Percentiles rank a stretch among this genome's conserved stretches.
phyloP scores from a whole-genome alignment of 2,329 filamentous ascomycete species.

The Thelonectria olida region DNA sequence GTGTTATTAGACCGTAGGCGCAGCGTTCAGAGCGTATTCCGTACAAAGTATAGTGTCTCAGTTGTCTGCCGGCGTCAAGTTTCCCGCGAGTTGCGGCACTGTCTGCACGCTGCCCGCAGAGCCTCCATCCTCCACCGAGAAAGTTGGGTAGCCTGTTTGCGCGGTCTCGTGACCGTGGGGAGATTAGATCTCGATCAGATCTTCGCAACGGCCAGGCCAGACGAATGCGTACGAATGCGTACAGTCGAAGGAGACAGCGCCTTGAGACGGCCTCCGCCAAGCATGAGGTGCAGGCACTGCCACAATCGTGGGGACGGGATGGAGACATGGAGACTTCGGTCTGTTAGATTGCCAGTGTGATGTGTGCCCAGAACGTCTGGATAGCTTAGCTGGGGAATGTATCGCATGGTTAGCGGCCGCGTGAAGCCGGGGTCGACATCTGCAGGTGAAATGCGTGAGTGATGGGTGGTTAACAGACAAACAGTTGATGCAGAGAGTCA shows the following conservation, averaged over 20 bases:
- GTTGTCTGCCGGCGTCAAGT: background rate
- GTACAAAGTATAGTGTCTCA: background rate
- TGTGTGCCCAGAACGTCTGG: conserved; percentile 26
- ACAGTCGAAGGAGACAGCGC: conserved; percentile 13
- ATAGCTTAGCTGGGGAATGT: conserved; percentile 36
- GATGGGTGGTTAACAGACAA: conserved; percentile 3
- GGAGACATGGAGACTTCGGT: conserved; percentile 3
- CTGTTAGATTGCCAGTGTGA: conserved; percentile 35
- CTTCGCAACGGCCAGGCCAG: conserved; percentile 19
- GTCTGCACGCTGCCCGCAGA: conserved; percentile 2
- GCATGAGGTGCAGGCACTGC: conserved; percentile 39
- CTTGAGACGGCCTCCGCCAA: conserved; percentile 27
- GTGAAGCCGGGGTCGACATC: conserved; percentile 16
- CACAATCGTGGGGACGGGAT: conserved; percentile 28
- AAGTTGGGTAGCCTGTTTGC: background rate
- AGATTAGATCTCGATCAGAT: conserved; percentile 37
- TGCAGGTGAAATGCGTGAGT: background rate
- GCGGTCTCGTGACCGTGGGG: conserved; percentile 29
- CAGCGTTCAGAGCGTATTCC: background rate
- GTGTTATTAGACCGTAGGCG: background rate
- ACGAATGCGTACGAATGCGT: background rate
- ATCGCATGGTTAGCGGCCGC: conserved; percentile 25
- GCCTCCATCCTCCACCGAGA: conserved; percentile 10
- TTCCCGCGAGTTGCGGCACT: background rate
- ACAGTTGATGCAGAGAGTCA: background rate